Evolutionary conservation across 2,329 filamentous ascomycete species (phyloP), one percentile per base, ranked within the genome.

Genomic region (Juglanconis oblonga): DNA sequence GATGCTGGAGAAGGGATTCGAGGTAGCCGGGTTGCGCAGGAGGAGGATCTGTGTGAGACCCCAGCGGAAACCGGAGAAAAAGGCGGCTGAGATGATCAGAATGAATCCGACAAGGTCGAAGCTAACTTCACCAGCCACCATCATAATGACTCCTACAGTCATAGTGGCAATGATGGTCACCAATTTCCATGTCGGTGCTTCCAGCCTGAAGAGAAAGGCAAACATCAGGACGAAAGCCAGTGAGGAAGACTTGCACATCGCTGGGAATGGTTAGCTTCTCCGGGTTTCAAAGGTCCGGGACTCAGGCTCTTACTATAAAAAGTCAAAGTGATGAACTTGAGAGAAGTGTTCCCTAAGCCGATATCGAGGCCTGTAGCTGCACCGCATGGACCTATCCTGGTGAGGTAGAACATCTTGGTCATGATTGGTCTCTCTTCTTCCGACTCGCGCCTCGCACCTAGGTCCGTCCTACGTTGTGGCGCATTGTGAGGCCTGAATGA

Each of bases 191-290:
- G 94, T 97, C 0, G 91, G 92, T 10, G 85, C 85, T 75, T 99
- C 95, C 55, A 99, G 87, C 56, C 90, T 87, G 79, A 99, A 98
- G 52, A 96, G 73, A 71, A 99, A 97, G 64, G 95, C 95, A 72
- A 99, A 99, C 52, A 97, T 75, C 29, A 99, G 87, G 57, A 99
- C 95, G 71, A 98, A 99, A 49, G 91, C 93, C 29, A 99, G 84
- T 14, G 94, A 91, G 9, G 93, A 97, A 5, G 94, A 98, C 82
- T 99, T 99, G 78, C 95, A 98, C 95, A 99, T 98, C 62, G 95
- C 87, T 89, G 64, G 24, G 29, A 45, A 32, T 11, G 13, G 65
- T 73, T 63, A 74, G 70, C 57, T 56, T 52, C 51, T 50, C 47
- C 64, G 59, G 55, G 31, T n/a, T 14, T 10, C 33, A 50, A 24